Evolutionary conservation across 495 filamentous ascomycete genomes (phyloP).

Genomic region (Trichoderma virens): DNA sequence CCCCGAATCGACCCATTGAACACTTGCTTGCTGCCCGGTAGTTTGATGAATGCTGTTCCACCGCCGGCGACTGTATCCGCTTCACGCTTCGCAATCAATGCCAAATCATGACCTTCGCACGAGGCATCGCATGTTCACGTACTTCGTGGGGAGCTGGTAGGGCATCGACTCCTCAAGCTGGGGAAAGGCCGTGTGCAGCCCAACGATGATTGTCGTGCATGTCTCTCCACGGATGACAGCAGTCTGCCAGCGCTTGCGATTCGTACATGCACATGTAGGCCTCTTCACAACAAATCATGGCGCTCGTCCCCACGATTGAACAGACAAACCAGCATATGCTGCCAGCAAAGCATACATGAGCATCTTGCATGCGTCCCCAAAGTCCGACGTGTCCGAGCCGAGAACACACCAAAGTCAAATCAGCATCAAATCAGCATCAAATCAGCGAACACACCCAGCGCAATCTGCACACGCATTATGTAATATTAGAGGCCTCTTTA

Average conservation of each 20-base stretch:
- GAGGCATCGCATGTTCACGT: neutral
- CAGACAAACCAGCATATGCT: neutral
- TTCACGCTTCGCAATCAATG: too few relatives aligned
- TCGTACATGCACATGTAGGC: neutral
- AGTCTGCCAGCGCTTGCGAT: neutral
- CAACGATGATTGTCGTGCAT: neutral
- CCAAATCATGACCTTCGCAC: too few relatives aligned
- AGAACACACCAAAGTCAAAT: neutral
- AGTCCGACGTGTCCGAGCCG: constrained; percentile 3
- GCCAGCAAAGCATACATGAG: constrained; percentile 6
- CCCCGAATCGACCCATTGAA: too few relatives aligned
- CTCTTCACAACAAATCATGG: neutral
- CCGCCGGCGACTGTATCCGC: too few relatives aligned
- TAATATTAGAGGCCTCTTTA: neutral
- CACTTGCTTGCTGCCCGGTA: too few relatives aligned
- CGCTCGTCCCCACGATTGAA: neutral
- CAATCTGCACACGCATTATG: neutral
- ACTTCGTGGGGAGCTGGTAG: neutral
- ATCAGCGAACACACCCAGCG: too few relatives aligned
- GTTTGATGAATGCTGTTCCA: too few relatives aligned
- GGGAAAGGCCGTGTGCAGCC: neutral
- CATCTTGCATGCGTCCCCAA: neutral
- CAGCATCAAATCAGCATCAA: too few relatives aligned
- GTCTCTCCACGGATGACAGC: neutral
- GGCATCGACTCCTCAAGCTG: neutral